Conservation (phyloP, 2,329 filamentous ascomycete species). For the Paecilomyces niveus region DNA sequence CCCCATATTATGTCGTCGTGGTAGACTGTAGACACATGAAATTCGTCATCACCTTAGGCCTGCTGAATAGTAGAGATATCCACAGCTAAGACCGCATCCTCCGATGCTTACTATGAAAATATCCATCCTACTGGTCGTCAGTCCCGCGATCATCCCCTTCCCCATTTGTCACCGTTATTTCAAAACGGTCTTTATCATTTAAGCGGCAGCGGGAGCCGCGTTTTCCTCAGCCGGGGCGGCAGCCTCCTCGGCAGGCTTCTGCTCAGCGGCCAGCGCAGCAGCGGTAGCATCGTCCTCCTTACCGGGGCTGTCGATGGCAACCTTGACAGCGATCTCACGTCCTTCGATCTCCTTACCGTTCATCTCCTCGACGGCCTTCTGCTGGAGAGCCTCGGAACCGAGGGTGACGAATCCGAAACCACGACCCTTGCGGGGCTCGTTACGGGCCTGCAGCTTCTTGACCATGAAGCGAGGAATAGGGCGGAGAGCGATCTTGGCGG, state of each 20-base stretch:
- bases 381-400: constrained; percentile 87
- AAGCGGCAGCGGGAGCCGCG: constrained; percentile 31
- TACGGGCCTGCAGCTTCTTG: constrained; percentile 98
- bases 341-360: constrained; percentile 99
- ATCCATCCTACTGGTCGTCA: constrained; percentile 12
- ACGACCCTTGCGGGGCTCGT: constrained; percentile 97
- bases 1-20: constrained; percentile 8
- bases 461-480: constrained; percentile 99
- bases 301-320: constrained; percentile 97
- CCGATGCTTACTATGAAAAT: constrained; percentile 18
- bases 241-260: constrained; percentile 13
- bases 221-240: constrained; percentile 32
- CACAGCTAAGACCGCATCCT: constrained; percentile 11
- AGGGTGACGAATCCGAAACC: constrained; percentile 98
- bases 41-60: constrained; percentile 12
- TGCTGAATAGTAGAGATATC: constrained; percentile 19
- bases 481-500: constrained; percentile 96
- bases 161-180: constrained; percentile 9
- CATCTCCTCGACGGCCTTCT: constrained; percentile 97
- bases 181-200: constrained; percentile 20
- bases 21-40: constrained; percentile 1
- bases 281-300: constrained; percentile 76
- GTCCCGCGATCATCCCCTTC: not conserved
- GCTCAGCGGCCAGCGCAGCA: constrained; percentile 14
- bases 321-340: constrained; percentile 98